A percentile compares a stretch with the other conserved stretches of the same genome.
These are phyloP conservation scores for Kurtzmaniella fragi DNA, from an alignment of 805 yeast genomes.

Conservation along the genomic window DNA sequence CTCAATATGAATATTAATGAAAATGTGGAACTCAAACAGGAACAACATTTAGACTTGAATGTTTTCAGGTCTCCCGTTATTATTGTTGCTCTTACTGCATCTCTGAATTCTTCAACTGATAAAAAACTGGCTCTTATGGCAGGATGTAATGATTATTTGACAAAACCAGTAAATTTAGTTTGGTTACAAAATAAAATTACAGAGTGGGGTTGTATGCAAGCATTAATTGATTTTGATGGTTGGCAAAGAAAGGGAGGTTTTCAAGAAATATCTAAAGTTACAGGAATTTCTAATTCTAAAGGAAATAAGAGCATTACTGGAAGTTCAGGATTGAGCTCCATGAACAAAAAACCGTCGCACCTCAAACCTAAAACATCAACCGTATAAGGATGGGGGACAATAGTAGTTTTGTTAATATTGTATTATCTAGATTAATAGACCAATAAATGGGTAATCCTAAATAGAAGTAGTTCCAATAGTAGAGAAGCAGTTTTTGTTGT, in stretches of 20 bases:
- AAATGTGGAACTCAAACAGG: slow-evolving; percentile 24
- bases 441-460: too few relatives aligned
- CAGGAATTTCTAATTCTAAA: neutral
- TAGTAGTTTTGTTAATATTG: too few relatives aligned
- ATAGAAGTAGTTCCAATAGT: too few relatives aligned
- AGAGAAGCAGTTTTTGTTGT: too few relatives aligned
- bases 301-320: neutral
- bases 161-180: slow-evolving; percentile 90
- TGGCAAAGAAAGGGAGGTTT: slow-evolving; percentile 47
- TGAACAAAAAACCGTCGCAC: too few relatives aligned
- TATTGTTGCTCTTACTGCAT: slow-evolving; percentile 94
- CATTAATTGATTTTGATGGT: slow-evolving; percentile 89
- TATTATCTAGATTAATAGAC: too few relatives aligned
- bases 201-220: slow-evolving; percentile 99
- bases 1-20: slow-evolving; percentile 17
- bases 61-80: slow-evolving; percentile 92
- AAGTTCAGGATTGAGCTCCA: too few relatives aligned
- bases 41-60: slow-evolving; percentile 54
- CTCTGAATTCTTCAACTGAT: slow-evolving; percentile 73
- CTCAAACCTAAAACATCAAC: too few relatives aligned
- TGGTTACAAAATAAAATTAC: slow-evolving; percentile 93
- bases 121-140: slow-evolving; percentile 89
- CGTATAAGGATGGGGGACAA: too few relatives aligned
- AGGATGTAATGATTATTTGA: slow-evolving; percentile 94
- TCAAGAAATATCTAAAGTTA: neutral